Base-by-base conservation (phyloP, 2,329 filamentous ascomycete genomes). In the Exutisphaerella laricina region DNA sequence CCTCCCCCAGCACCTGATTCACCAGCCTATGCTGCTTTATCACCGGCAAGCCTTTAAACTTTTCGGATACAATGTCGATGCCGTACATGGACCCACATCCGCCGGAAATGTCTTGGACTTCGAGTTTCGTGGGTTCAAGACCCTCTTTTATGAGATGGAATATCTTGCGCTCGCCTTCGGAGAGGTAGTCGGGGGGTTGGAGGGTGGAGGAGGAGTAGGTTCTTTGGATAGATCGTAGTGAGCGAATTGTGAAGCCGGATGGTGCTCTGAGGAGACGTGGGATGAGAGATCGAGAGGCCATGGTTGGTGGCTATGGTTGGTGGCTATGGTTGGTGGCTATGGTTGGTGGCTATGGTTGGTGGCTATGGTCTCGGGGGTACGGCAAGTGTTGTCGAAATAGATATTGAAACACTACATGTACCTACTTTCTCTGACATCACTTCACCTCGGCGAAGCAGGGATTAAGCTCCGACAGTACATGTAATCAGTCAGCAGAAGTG, bases 21-120 rank as follows among this genome's bases (percentile, higher is more conserved):
- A 94, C 86, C 67, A 90, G 73, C 47, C 85, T 74, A 67, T 92
- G 86, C 70, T 92, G 86, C 72, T 86, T 86, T 48, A 94, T 76
- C 63, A 89, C 80, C 37, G 72, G 75, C 55, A 80, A 64, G 34
- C 85, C 87, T 41, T 74, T 73, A 66, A 94, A 94, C 57, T 72
- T 75, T 34, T 79, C 73, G 5, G 83, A 85, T 35, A 80, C 75
- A 51, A 92, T 80, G 57, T 89, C 82, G 53, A 94, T 83, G 43
- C 80, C 83, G 68, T 92, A 92, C 87, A 92, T 92, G 59, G 81
- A 85, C 7, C 86, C 86, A 67, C 86, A 94, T 21, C 86, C 86
- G 45, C 87, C 86, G 17, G 82, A 87, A 39, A 92, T 79, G 66
- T 94, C 86, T 62, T 84, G 82, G 7, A 92, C 71, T 65, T 72